Percentiles rank a stretch among this genome's conserved stretches.
Conservation (phyloP, 2,329 filamentous ascomycete species). For the Orbilia ellipsospora region DNA sequence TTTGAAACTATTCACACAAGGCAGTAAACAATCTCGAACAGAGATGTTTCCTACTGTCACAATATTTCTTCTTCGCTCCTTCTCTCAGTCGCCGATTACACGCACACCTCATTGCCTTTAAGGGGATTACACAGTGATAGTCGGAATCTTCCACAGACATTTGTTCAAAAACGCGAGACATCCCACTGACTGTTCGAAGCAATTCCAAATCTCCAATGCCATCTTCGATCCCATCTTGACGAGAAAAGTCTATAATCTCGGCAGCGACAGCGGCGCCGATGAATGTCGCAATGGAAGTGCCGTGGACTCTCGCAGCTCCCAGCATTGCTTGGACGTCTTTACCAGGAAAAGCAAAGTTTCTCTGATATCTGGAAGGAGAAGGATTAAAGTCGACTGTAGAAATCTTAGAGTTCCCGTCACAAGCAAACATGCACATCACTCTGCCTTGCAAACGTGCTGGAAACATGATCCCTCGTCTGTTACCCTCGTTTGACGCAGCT, state of each 20-base stretch:
- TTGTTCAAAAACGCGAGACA: background rate
- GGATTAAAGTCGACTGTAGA: constrained; percentile 1
- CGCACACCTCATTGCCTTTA: background rate
- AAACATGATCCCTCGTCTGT: background rate
- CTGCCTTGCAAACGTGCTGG: background rate
- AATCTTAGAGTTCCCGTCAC: background rate
- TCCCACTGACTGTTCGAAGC: background rate
- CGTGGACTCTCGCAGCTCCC: background rate
- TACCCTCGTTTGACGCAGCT: constrained; percentile 1
- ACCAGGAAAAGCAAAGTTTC: constrained; percentile 2
- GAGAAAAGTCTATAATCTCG: background rate
- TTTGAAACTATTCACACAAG: no score
- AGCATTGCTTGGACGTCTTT: background rate
- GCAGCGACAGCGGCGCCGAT: background rate
- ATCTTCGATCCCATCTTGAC: background rate
- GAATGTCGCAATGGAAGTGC: constrained; percentile 3
- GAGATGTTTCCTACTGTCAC: no score
- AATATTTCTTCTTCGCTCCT: no score
- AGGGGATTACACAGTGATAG: background rate
- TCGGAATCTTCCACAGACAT: background rate
- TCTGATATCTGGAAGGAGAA: background rate
- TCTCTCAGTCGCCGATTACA: no score
- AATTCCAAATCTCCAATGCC: background rate
- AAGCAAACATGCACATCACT: constrained; percentile 8
- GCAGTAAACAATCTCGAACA: no score